Evolutionary conservation across 1,284 basidiomycete genomes (phyloP).

Genomic region (Ceratobasidium theobromae): DNA sequence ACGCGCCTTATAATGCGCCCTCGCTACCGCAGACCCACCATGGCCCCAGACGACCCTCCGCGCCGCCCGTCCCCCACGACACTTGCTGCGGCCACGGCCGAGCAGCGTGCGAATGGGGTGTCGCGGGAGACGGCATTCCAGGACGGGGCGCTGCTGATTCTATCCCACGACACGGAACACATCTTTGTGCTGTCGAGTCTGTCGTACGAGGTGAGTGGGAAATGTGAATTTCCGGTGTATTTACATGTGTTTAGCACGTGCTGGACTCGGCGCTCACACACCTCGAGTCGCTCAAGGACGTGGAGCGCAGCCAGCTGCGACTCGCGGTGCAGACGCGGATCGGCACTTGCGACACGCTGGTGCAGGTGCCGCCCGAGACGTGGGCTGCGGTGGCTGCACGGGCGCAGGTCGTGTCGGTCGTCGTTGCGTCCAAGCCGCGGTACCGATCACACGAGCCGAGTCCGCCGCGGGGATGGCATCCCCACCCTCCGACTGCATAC

Average conservation of each 20-base stretch:
- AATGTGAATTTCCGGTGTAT: constrained; percentile 1
- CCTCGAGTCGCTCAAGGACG: background rate
- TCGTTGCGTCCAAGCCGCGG: no score
- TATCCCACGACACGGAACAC: constrained; percentile 17
- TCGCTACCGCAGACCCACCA: background rate
- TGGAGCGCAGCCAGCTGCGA: constrained; percentile 1
- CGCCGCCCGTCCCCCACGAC: constrained; percentile 11
- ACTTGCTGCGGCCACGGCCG: constrained; percentile 3
- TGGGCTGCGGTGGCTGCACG: constrained; percentile 21
- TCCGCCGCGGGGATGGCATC: no score
- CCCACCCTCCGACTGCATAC: constrained; percentile 3
- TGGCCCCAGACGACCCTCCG: background rate
- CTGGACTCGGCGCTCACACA: constrained; percentile 27
- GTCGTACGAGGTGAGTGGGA: constrained; percentile 25
- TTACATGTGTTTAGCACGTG: constrained; percentile 17
- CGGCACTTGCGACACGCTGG: background rate
- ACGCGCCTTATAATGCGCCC: no score
- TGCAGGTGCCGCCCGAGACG: constrained; percentile 12
- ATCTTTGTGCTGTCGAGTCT: constrained; percentile 16
- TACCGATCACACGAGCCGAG: no score
- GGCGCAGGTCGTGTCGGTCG: constrained; percentile 17
- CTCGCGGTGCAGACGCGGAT: constrained; percentile 15
- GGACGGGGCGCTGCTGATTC: constrained; percentile 26
- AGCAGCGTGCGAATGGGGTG: constrained; percentile 7
- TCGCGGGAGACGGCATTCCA: constrained; percentile 7